Conservation (phyloP, 345 rosid species). For the Syzygium aromaticum region DNA sequence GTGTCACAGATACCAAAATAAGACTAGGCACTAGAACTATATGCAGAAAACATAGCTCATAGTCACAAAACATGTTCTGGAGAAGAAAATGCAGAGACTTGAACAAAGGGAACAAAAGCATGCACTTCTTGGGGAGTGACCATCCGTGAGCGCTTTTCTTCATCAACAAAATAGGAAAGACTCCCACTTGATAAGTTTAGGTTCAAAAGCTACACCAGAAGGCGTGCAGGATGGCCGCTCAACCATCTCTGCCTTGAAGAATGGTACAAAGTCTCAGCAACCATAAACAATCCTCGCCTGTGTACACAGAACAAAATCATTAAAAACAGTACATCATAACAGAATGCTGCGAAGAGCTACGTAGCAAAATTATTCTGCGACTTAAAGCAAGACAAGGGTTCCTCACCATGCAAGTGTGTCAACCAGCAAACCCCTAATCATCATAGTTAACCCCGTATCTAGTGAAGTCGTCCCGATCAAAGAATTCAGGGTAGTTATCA, state of each 20-base stretch:
- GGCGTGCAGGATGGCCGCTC: background rate
- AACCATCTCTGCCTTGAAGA: background rate
- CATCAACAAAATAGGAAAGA: background rate
- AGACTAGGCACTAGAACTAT: background rate
- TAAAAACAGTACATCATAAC: background rate
- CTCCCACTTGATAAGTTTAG: background rate
- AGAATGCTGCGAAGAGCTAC: background rate
- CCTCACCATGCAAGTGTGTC: background rate
- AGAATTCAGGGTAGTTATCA: conserved; percentile 20
- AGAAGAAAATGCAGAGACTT: background rate
- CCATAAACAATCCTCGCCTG: background rate
- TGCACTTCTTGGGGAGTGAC: background rate
- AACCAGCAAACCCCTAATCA: background rate
- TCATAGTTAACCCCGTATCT: background rate
- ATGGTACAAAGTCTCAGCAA: background rate
- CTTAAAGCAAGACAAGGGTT: background rate
- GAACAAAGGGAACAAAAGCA: background rate
- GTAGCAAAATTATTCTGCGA: background rate
- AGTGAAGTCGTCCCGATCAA: conserved; percentile 1
- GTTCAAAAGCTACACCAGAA: background rate
- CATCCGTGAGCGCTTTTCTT: background rate
- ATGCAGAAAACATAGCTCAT: background rate
- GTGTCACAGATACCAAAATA: background rate
- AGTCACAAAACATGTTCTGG: background rate
- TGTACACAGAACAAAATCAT: background rate